Conservation (phyloP, 2,329 filamentous ascomycete genomes). For the Plectosphaerella sp. region DNA sequence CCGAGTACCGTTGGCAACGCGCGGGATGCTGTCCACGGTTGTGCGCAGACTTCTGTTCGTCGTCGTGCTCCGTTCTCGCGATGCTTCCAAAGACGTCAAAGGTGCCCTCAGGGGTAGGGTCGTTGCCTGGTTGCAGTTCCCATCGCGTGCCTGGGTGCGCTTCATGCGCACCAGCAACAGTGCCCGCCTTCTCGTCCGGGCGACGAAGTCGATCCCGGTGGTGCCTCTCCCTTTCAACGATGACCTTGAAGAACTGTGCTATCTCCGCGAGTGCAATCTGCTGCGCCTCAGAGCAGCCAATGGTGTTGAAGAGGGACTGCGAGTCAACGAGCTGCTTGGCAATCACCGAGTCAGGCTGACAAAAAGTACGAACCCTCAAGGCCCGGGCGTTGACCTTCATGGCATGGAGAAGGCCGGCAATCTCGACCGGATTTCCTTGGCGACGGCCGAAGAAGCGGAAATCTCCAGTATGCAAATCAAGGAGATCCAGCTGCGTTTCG, state of each 20-base stretch:
- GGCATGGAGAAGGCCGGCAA: constrained; percentile 43
- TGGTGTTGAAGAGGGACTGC: constrained; percentile 44
- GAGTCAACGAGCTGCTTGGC: constrained; percentile 54
- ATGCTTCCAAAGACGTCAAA: not conserved
- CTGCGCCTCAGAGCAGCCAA: constrained; percentile 38
- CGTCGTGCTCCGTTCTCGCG: not conserved
- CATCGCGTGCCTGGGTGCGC: not conserved
- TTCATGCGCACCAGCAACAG: not conserved
- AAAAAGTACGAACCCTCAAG: constrained; percentile 51
- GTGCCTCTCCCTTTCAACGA: constrained; percentile 40
- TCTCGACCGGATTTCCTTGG: constrained; percentile 35
- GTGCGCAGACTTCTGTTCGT: not conserved
- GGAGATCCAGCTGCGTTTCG: constrained; percentile 55
- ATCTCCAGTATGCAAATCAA: constrained; percentile 42
- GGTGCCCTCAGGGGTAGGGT: not conserved
- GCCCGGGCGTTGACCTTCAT: constrained; percentile 49
- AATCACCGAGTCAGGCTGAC: constrained; percentile 53
- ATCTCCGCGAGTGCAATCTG: constrained; percentile 45
- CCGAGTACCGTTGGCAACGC: not conserved
- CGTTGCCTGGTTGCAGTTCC: not conserved
- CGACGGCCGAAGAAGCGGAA: constrained; percentile 51
- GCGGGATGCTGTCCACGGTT: not conserved
- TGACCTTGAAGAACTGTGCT: constrained; percentile 49
- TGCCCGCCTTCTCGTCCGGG: too few species aligned
- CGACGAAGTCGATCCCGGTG: constrained; percentile 15